A percentile compares a stretch with the other conserved stretches of the same genome.
Evolutionary conservation across 306 rosid species (phyloP).

Genomic region (Begonia peltatifolia): DNA sequence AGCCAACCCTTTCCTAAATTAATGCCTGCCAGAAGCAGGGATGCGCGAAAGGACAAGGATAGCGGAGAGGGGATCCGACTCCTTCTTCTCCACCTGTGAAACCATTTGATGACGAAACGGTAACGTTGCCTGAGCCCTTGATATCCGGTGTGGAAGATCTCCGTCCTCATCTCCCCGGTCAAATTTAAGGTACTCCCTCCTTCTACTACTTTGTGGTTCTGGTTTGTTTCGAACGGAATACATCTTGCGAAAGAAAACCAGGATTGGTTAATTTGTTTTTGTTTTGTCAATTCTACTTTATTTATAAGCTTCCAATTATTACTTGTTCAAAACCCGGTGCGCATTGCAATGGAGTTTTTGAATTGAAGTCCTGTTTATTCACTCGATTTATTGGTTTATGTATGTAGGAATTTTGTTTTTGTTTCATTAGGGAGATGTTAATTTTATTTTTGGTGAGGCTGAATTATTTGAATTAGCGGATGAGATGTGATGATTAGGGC

Average conservation of each 20-base stretch:
- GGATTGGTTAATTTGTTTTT: not conserved
- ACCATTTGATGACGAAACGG: slow-evolving; percentile 2
- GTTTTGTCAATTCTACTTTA: not conserved
- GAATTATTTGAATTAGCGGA: too few relatives aligned
- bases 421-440: too few relatives aligned
- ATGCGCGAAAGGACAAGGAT: slow-evolving; percentile 50
- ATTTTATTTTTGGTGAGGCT: too few relatives aligned
- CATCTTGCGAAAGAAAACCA: too few relatives aligned
- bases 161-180: slow-evolving; percentile 6
- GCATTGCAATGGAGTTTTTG: not conserved
- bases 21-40: slow-evolving; percentile 51
- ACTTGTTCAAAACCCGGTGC: not conserved
- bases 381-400: not conserved
- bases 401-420: too few relatives aligned
- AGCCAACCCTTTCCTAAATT: not conserved
- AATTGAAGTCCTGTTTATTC: not conserved
- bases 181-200: slow-evolving; percentile 23
- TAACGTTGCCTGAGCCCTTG: slow-evolving; percentile 14
- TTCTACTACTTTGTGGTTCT: not conserved
- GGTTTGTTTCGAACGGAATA: not conserved
- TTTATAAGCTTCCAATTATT: not conserved
- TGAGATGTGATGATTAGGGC: too few relatives aligned
- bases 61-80: slow-evolving; percentile 60
- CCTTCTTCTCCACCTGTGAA: slow-evolving; percentile 10
- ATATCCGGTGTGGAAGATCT: slow-evolving; percentile 13